Conservation (phyloP, 495 filamentous ascomycete genomes). For the Collariella sp. region DNA sequence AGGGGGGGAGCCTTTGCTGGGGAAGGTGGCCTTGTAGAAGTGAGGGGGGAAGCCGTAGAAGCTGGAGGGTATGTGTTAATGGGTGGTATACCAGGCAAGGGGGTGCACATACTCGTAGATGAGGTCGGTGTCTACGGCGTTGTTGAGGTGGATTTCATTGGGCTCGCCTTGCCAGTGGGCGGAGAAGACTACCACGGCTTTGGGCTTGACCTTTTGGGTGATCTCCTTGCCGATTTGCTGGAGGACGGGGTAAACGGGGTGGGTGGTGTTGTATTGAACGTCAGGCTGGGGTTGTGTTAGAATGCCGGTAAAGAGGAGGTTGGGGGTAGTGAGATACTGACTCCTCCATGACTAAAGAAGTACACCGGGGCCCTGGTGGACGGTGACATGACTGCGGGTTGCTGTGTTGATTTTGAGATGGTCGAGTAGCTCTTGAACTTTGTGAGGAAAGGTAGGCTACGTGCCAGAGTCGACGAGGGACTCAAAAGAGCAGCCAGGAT, state of each 20-base stretch:
- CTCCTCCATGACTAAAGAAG: slow-evolving; percentile 71
- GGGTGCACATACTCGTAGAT: slow-evolving; percentile 84
- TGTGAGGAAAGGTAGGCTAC: neutral
- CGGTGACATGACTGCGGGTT: slow-evolving; percentile 20
- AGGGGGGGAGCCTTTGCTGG: slow-evolving; percentile 56
- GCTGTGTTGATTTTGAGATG: slow-evolving; percentile 8
- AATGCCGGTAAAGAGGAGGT: neutral
- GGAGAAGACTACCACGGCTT: slow-evolving; percentile 77
- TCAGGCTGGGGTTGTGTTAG: slow-evolving; percentile 46
- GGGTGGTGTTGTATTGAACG: slow-evolving; percentile 62
- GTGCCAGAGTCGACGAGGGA: neutral
- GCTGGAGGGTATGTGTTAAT: slow-evolving; percentile 28
- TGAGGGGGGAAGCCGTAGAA: slow-evolving; percentile 68
- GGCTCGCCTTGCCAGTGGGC: slow-evolving; percentile 70
- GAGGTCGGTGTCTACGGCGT: slow-evolving; percentile 56
- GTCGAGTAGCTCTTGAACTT: slow-evolving; percentile 9
- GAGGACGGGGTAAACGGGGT: slow-evolving; percentile 67
- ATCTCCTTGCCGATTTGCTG: slow-evolving; percentile 67
- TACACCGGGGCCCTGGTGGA: slow-evolving; percentile 61
- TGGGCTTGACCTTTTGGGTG: slow-evolving; percentile 67
- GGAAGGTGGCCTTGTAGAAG: slow-evolving; percentile 58
- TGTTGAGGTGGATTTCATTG: slow-evolving; percentile 62
- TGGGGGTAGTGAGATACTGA: slow-evolving; percentile 33
- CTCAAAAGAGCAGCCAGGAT: slow-evolving; percentile 11
- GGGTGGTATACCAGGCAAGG: no score